These are phyloP conservation scores for Paramarasmius palmivorus DNA, from an alignment of 1,284 basidiomycete genomes.

Conservation along the genomic window DNA sequence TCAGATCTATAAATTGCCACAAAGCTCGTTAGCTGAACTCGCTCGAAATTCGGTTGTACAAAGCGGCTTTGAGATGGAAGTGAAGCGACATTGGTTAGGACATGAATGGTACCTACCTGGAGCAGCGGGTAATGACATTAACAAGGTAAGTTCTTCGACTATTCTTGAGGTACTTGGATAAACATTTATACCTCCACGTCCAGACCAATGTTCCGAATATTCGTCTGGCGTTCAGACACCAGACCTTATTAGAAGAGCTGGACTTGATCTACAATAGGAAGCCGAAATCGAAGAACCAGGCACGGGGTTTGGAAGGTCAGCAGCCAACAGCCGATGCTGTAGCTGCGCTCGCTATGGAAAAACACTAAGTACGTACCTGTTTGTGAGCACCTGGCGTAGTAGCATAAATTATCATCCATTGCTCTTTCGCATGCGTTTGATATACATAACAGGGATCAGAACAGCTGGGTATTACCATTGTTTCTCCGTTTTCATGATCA, in stretches of 20 bases:
- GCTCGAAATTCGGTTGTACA: slow-evolving; percentile 96
- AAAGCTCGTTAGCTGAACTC: slow-evolving; percentile 84
- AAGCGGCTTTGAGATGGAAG: slow-evolving; percentile 98
- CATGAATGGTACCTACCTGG: slow-evolving; percentile 89
- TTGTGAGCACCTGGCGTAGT: too few relatives aligned
- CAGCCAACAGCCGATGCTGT: slow-evolving; percentile 30
- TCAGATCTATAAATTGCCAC: slow-evolving; percentile 90
- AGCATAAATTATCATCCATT: too few relatives aligned
- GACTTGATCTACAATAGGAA: slow-evolving; percentile 49
- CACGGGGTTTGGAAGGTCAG: not conserved
- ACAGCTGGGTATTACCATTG: too few relatives aligned
- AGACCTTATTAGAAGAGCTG: slow-evolving; percentile 87
- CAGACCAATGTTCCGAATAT: slow-evolving; percentile 96
- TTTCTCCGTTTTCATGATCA: too few relatives aligned
- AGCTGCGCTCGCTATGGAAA: slow-evolving; percentile 34
- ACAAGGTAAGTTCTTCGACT: slow-evolving; percentile 60
- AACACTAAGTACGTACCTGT: slow-evolving; percentile 5
- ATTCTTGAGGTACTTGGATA: not conserved
- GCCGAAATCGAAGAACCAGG: not conserved
- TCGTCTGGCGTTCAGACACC: slow-evolving; percentile 85
- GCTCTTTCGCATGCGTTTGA: too few relatives aligned
- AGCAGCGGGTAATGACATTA: slow-evolving; percentile 86
- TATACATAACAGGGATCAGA: too few relatives aligned
- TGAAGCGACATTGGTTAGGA: slow-evolving; percentile 97
- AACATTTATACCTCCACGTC: slow-evolving; percentile 1